These are phyloP conservation scores for Coemansia sp. DNA, from an alignment of 192 early-diverging fungal species.

Conservation along the genomic window DNA sequence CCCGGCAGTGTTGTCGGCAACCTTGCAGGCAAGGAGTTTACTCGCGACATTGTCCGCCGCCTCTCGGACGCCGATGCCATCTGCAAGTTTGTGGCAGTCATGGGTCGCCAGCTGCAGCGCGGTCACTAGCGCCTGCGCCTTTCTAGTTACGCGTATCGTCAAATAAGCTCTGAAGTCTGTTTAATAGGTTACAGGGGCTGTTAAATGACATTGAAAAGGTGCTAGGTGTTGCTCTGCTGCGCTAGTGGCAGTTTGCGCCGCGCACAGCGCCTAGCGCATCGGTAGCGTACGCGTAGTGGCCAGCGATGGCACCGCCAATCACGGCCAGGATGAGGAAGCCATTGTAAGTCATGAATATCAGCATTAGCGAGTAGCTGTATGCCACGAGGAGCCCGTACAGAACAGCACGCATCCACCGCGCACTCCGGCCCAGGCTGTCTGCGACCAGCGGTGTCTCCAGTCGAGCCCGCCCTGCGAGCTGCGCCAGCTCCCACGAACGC, in stretches of 20 bases:
- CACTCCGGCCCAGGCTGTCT: conserved; percentile 26
- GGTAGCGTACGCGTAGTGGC: conserved; percentile 59
- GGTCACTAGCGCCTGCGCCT: conserved; percentile 18
- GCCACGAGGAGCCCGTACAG: conserved; percentile 66
- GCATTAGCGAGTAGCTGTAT: conserved; percentile 74
- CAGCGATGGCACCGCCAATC: conserved; percentile 66
- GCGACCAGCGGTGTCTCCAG: conserved; percentile 26
- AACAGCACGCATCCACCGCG: conserved; percentile 60
- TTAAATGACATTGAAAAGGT: neutral
- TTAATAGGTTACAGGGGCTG: neutral
- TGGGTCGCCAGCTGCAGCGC: conserved; percentile 39
- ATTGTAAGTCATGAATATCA: conserved; percentile 85
- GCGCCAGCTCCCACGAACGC: conserved; percentile 43
- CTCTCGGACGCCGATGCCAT: conserved; percentile 36
- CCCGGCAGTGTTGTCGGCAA: conserved; percentile 88
- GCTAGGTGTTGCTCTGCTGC: neutral
- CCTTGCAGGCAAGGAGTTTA: conserved; percentile 83
- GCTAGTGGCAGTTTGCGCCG: conserved; percentile 54
- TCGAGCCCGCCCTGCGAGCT: neutral
- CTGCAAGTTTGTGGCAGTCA: conserved; percentile 43
- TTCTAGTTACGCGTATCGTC: too few species aligned
- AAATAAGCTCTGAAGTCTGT: neutral
- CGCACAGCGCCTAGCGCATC: conserved; percentile 46
- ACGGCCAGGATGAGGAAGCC: conserved; percentile 70
- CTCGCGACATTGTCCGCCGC: conserved; percentile 66